Base-by-base conservation (phyloP, 495 filamentous ascomycete genomes). In the Penicillium tannophilum region DNA sequence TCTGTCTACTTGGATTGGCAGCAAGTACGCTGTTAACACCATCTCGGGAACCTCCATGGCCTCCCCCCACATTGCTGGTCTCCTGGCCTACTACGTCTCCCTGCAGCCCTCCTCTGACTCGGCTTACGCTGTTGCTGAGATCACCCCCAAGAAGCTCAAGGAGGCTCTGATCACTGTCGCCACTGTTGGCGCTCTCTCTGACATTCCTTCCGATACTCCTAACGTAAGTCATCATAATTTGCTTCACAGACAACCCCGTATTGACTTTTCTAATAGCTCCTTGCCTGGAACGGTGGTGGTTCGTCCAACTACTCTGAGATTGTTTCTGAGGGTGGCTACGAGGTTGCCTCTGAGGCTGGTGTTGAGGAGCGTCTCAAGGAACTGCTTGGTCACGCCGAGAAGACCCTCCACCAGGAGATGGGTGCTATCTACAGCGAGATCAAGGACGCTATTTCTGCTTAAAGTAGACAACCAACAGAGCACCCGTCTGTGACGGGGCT, bases 31-130 rank as follows among this genome's bases (percentile, higher is more conserved):
- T 64, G 82, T 87, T 78, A 99, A 99, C 84, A 96, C 90, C 73
- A 99, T 99, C 79, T 99, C 95, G 28, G 95, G 95, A 64, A 99
- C 95, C 57, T 99, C 95, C 28, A 99, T 99, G 95, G 95, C 95
- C 55, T 97, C 93, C 33, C 95, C 95, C 64, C 95, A 99, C 72
- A 90, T 99, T 68, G 88, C 88, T 58, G 95, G 95, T 84, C 89
- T 99, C 52, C 80, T 97, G 64, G 95, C 95, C 75, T 99, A 99
- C 83, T 90, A 93, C 77, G 87, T 99, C 45, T 99, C 95, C 57
- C 89, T 99, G 30, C 92, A 97, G 76, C 95, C 95, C 26, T 75
- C 88, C 57, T 82, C 83, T 60, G 90, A 92, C 75, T 98, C 95
- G 55, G 90, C 88, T 54, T 99, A 89, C 70, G 89, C 93, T 59